Evolutionary conservation across 257 asterid species (phyloP).

Genomic region (Solanum chaucha): DNA sequence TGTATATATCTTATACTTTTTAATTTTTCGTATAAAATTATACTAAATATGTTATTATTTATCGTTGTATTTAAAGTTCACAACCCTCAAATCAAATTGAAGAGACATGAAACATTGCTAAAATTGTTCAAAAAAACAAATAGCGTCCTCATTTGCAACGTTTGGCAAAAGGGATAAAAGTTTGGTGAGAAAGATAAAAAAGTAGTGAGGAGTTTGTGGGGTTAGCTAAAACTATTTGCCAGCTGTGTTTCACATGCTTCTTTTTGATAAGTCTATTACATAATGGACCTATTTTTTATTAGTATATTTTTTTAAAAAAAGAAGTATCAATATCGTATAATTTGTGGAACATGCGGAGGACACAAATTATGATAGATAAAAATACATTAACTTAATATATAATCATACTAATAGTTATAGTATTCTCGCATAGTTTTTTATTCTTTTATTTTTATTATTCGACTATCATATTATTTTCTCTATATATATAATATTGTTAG

Average conservation of each 20-base stretch:
- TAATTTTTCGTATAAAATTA: fast-evolving
- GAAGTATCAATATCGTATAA: neutral
- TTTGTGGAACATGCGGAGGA: neutral
- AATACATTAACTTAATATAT: no score
- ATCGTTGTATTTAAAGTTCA: neutral
- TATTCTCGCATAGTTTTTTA: no score
- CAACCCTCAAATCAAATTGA: neutral
- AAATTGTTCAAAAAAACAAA: neutral
- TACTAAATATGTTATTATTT: no score
- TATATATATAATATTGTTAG: no score
- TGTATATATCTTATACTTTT: no score
- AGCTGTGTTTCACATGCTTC: conserved; percentile 47
- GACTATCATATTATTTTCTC: no score
- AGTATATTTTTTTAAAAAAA: no score
- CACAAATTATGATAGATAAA: no score
- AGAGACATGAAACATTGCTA: neutral
- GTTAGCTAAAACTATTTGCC: conserved; percentile 18
- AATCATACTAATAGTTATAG: no score
- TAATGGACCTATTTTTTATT: neutral
- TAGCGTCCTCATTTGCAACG: neutral
- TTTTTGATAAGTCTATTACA: neutral
- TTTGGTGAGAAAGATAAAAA: neutral
- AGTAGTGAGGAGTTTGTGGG: neutral
- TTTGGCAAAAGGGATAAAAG: neutral
- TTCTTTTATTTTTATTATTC: no score